Evolutionary conservation across 805 yeast genomes (phyloP), one percentile per base, ranked within the genome.

Genomic region (Zygotorulaspora sp.): DNA sequence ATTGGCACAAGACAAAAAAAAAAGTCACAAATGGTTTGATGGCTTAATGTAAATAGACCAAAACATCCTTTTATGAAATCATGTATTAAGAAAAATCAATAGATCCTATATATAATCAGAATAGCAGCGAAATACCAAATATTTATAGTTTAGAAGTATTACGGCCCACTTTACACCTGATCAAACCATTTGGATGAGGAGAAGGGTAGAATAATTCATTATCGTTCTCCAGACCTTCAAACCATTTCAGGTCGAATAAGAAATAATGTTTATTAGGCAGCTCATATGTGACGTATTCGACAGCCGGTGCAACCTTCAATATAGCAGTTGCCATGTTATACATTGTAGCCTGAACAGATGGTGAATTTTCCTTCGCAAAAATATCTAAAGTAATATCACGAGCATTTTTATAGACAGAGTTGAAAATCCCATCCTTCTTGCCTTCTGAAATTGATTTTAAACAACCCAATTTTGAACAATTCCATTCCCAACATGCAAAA

Each of bases 271-370:
- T 89, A 74, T 89, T 89, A 57, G 97, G 97, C 56, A 89, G 75
- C 29, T 74, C 67, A 63, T 85, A 88, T 36, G 80, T 63, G 23
- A 88, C 96, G 30, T 70, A 70, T 45, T 68, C 74, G 39, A 89
- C 70, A 43, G 68, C 68, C 2, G 78, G 70, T 39, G 76, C 81
- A 35, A 53, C 56, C 34, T 66, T 69, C 57, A 89, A 72, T 47
- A 89, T 85, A 46, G 75, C 78, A 47, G 77, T 72, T 26, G 84
- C 74, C 92, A 89, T 89, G 72, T 87, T 84, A 72, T 77, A 89
- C 96, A 89, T 90, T 42, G 96, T 89, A 31, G 95, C 96, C 69
- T 89, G 97, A 32, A 89, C 97, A 17, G 95, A 83, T n/a, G 96
- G 78, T 7, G 95, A 85, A 63, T 85, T 78, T 64, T 89, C 96